These are phyloP conservation scores for Hansenula lynferdii DNA, from an alignment of 1,139 yeast genomes.

Conservation along the genomic window DNA sequence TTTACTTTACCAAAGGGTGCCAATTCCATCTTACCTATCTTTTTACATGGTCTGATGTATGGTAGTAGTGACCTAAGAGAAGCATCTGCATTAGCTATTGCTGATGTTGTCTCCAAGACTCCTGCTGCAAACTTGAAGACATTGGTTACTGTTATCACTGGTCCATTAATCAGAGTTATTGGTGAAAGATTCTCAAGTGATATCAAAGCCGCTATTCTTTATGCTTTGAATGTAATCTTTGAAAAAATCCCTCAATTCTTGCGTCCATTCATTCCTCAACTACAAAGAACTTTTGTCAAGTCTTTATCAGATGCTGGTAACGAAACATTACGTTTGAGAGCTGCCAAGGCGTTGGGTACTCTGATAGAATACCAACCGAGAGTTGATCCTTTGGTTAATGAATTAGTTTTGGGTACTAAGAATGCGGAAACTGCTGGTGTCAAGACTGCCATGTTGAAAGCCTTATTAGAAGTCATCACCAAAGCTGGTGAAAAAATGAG, in stretches of 20 bases:
- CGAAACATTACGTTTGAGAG: conserved; percentile 71
- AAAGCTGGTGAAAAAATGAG: conserved; percentile 77
- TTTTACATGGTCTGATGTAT: conserved; percentile 93
- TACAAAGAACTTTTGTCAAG: conserved; percentile 95
- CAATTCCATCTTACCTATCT: conserved; percentile 80
- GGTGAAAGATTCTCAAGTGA: conserved; percentile 93
- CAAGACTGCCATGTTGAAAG: conserved; percentile 80
- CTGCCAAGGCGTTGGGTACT: conserved; percentile 89
- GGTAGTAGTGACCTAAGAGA: conserved; percentile 86
- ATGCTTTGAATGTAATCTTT: conserved; percentile 75
- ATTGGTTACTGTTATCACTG: conserved; percentile 89
- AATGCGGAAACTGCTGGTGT: conserved; percentile 59
- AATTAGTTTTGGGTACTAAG: conserved; percentile 73
- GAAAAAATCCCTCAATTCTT: conserved; percentile 84
- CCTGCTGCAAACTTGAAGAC: conserved; percentile 80
- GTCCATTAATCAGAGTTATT: conserved; percentile 96
- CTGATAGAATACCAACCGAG: conserved; percentile 88
- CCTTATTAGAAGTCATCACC: conserved; percentile 76
- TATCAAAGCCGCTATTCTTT: conserved; percentile 86
- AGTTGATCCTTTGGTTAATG: conserved; percentile 88
- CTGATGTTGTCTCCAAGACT: conserved; percentile 81
- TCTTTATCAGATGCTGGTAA: conserved; percentile 75
- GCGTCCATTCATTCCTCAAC: conserved; percentile 94
- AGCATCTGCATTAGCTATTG: conserved; percentile 81
- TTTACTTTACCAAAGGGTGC: conserved; percentile 82